Base-by-base conservation (phyloP, 2,329 filamentous ascomycete genomes). In the Aspergillus fischeri region DNA sequence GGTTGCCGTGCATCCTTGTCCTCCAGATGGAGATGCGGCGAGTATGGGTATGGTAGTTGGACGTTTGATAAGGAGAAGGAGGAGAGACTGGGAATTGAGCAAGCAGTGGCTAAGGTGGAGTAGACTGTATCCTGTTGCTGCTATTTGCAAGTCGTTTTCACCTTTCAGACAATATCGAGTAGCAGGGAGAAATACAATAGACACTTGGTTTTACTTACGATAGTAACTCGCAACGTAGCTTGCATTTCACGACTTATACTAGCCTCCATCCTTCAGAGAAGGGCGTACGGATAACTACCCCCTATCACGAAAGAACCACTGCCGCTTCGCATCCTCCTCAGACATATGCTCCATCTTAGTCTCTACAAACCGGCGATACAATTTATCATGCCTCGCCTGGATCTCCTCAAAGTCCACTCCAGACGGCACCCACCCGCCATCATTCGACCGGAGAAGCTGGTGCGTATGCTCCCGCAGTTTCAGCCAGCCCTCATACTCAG, bases 61-160 rank as follows among this genome's bases (percentile, higher is more conserved):
- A 35, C 64, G 76, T 48, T 59, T 64, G 55, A 63, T 38, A 32
- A 59, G 41, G 42, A 7, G 3, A 55, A 58, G 27, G 50, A 52
- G 3, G 50, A 27, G 6, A 41, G 5, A 5, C 10, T 52, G 50
- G 38, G 48, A 56, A 14, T 27, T 57, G 38, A 59, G 58, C 11
- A 54, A 49, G 35, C 32, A 32, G n/a, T 24, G 20, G 50, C 20
- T 7, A 41, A 41, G 17, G 21, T 6, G 8, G 41, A 20, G 20
- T 44, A 17, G 14, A 5, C 6, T 27, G 25, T 7, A 27, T 7
- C 25, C 25, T 27, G 25, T 27, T 27, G 25, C 25, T 27, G 25
- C 25, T 27, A 27, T 27, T 27, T 27, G 25, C 25, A 27, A 27
- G 25, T 27, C 25, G 25, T 27, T 27, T 27, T 27, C 3, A 27